phyloP scores from a whole-genome alignment of 129 eudicot species.

The Glebionis coronaria region DNA sequence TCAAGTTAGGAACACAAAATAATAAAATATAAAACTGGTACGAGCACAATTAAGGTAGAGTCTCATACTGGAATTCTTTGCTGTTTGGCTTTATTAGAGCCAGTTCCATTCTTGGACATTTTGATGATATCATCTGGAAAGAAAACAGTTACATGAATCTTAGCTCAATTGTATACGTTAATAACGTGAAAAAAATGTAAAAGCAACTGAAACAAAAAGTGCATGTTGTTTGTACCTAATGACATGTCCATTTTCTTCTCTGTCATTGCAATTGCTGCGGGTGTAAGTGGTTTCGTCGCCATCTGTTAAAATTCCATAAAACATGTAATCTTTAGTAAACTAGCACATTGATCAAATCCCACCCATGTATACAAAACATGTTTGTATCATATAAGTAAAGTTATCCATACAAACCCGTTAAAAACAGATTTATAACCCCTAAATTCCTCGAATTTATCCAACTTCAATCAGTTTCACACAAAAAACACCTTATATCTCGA shows the following conservation, averaged over 20 bases:
- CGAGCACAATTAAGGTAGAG: not conserved
- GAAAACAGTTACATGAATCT: not conserved
- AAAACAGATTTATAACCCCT: not conserved
- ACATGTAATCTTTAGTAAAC: slow-evolving; percentile 3
- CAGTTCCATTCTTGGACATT: slow-evolving; percentile 90
- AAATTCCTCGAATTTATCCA: too few relatives aligned
- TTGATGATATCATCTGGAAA: slow-evolving; percentile 86
- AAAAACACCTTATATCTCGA: too few relatives aligned
- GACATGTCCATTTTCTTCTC: too few relatives aligned
- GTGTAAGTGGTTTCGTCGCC: slow-evolving; percentile 76
- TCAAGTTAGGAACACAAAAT: slow-evolving; percentile 1
- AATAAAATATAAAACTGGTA: not conserved
- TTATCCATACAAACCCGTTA: not conserved
- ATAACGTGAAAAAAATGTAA: not conserved
- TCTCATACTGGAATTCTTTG: slow-evolving; percentile 67
- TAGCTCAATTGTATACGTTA: slow-evolving; percentile 1
- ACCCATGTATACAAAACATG: too few relatives aligned
- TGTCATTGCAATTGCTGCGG: slow-evolving; percentile 86
- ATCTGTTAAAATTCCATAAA: slow-evolving; percentile 42
- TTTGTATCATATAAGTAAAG: too few relatives aligned
- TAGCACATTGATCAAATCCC: too few relatives aligned
- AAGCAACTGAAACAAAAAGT: not conserved
- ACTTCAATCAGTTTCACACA: too few relatives aligned
- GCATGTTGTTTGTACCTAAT: slow-evolving; percentile 40
- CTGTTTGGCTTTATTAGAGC: too few relatives aligned